These are phyloP conservation scores for Globisporangium camurandrum DNA, from an alignment of 352 stramenopile species.

Conservation along the genomic window DNA sequence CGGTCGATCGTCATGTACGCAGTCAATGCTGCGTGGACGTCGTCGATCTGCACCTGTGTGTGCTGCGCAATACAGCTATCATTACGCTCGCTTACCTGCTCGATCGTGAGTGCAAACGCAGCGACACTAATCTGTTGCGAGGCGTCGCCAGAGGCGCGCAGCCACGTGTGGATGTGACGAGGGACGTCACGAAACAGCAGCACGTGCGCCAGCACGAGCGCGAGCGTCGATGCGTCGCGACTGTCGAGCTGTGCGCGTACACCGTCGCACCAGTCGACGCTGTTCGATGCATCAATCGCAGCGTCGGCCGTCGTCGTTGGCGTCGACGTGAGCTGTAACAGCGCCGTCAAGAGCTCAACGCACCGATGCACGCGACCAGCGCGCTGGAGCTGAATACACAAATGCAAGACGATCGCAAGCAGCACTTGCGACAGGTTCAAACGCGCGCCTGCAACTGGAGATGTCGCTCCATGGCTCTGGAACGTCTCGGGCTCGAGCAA, in stretches of 20 bases:
- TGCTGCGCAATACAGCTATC: too few species aligned
- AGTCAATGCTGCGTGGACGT: not conserved
- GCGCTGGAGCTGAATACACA: slow-evolving; percentile 12
- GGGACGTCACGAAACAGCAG: slow-evolving; percentile 11
- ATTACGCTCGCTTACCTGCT: not conserved
- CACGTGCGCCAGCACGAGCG: slow-evolving; percentile 10
- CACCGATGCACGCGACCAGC: slow-evolving; percentile 1
- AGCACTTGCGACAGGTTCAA: slow-evolving; percentile 9
- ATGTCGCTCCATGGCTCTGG: not conserved
- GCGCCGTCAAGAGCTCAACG: slow-evolving; percentile 7
- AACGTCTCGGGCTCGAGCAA: slow-evolving; percentile 5
- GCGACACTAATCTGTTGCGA: slow-evolving; percentile 2
- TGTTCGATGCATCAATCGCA: too few species aligned
- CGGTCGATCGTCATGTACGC: slow-evolving; percentile 7
- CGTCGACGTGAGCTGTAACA: slow-evolving; percentile 1
- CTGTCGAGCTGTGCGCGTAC: slow-evolving; percentile 6
- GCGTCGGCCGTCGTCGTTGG: too few species aligned
- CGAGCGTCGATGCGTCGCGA: slow-evolving; percentile 6
- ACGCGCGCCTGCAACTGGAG: too few species aligned
- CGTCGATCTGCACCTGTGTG: not conserved
- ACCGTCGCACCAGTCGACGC: slow-evolving; percentile 7
- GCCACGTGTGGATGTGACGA: slow-evolving; percentile 10
- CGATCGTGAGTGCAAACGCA: slow-evolving; percentile 8
- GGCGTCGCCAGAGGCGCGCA: slow-evolving; percentile 6
- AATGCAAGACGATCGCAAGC: slow-evolving; percentile 10